Evolutionary conservation across 164 flowering plant genomes (phyloP), one percentile per base, ranked within the genome.

Genomic region (Warburgia ugandensis): DNA sequence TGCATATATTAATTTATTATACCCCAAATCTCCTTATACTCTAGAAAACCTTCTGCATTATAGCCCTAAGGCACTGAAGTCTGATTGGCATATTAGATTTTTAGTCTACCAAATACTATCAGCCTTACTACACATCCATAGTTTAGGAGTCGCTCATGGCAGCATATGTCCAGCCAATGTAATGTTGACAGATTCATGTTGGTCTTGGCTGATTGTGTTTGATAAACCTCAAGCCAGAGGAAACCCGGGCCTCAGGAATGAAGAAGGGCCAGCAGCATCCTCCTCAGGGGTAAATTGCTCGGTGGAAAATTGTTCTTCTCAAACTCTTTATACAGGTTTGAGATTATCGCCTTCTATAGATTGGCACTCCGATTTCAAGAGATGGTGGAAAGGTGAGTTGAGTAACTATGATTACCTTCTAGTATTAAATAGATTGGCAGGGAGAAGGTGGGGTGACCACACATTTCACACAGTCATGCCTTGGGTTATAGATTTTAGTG

Each of bases 391-490:
- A 45, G 95, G 99, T 58, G 95, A 86, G 61, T 46, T 92, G 55
- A 83, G 86, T 68, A 92, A 92, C 68, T 92, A 80, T 66, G 99
- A 88, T 43, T 92, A 92, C 71, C 75, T 92, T 25, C 94, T 92
- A 26, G 56, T 80, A 62, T 65, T 92, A 58, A 88, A 86, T 65
- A 76, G 67, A 67, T 65, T 92, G 54, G 96, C 96, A 40, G 99
- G 96, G 45, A 78, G 99, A 78, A 86, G 94, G 65, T 92, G 99
- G 96, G 96, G 95, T 9, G 96, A 92, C 52, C 86, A 82, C 59
- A 73, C 91, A 27, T 88, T 92, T 64, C 86, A 88, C 59, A 66
- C 81, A 2, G 84, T 92, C 20, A 92, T 92, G 99, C 99, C 99
- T 27, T 92, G 99, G 99, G 96, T 92, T 14, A 74, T 88, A 57